A percentile compares a stretch with the other conserved stretches of the same genome.
phyloP scores from a whole-genome alignment of 2,329 filamentous ascomycete genomes.

The Septoria petroselini region DNA sequence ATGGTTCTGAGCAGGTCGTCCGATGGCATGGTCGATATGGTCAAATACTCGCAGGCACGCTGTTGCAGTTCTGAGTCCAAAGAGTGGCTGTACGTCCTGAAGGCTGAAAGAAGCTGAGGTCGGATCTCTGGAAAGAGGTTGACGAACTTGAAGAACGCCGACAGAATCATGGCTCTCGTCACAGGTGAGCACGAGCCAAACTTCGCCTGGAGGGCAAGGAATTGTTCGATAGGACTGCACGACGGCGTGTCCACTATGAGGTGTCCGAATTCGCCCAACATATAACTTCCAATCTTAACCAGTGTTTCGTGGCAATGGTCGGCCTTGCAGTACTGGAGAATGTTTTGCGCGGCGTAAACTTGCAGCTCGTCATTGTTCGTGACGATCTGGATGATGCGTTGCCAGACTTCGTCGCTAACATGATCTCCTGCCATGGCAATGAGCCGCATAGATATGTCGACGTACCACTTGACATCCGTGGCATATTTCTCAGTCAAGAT shows the following conservation, averaged over 20 bases:
- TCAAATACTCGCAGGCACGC: constrained; percentile 90
- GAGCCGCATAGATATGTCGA: constrained; percentile 90
- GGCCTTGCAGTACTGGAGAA: constrained; percentile 84
- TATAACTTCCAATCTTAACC: constrained; percentile 95
- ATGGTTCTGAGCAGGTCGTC: constrained; percentile 91
- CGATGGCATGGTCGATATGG: constrained; percentile 76
- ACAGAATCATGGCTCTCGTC: constrained; percentile 89
- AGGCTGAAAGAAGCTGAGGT: constrained; percentile 85
- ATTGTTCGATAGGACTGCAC: constrained; percentile 96
- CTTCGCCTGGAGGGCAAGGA: constrained; percentile 86
- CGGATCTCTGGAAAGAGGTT: constrained; percentile 99
- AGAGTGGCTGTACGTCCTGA: constrained; percentile 88
- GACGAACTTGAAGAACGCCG: constrained; percentile 95
- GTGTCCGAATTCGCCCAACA: constrained; percentile 95
- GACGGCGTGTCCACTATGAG: constrained; percentile 87
- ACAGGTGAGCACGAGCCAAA: constrained; percentile 83
- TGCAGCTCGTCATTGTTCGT: constrained; percentile 99
- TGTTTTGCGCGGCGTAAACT: constrained; percentile 91
- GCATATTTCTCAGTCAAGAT: constrained; percentile 98
- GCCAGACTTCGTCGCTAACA: constrained; percentile 98
- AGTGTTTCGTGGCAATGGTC: constrained; percentile 95
- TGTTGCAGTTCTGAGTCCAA: constrained; percentile 95
- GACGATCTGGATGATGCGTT: constrained; percentile 96
- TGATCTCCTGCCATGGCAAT: constrained; percentile 97
- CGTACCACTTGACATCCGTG: constrained; percentile 98